A percentile compares a stretch with the other conserved stretches of the same genome.
Conservation (phyloP, 2,329 filamentous ascomycete species). For the Colletotrichum simmondsii region DNA sequence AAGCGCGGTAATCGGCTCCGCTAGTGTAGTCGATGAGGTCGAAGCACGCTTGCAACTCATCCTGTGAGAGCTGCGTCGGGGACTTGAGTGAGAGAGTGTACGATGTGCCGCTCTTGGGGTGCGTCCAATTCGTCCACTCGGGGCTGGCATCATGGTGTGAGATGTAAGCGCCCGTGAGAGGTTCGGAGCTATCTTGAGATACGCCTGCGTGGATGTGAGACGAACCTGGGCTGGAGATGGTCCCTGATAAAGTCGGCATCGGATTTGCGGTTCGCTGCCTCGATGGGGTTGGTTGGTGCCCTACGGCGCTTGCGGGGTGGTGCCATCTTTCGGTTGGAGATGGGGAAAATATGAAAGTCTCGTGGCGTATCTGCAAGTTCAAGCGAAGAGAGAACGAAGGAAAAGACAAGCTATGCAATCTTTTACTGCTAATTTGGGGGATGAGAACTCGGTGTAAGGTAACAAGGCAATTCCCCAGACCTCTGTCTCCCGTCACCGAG, state of each 20-base stretch:
- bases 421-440: background rate
- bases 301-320: conserved; percentile 34
- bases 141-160: conserved; percentile 19
- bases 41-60: conserved; percentile 65
- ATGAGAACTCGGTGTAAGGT: background rate
- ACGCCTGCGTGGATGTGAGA: background rate
- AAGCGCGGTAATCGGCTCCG: conserved; percentile 70
- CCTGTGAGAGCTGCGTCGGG: conserved; percentile 49
- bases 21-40: conserved; percentile 72
- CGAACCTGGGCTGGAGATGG: conserved; percentile 59
- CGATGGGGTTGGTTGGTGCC: conserved; percentile 50
- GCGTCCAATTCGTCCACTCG: conserved; percentile 58
- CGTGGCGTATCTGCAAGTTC: background rate
- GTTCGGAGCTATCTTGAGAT: background rate
- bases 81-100: conserved; percentile 58
- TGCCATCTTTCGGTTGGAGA: background rate
- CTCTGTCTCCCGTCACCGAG: background rate
- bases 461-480: too few species aligned
- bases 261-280: conserved; percentile 57
- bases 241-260: conserved; percentile 60
- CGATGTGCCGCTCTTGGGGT: conserved; percentile 54
- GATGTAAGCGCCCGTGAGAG: background rate
- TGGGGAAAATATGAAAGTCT: too few species aligned
- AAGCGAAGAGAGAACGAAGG: background rate
- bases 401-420: background rate